phyloP scores from a whole-genome alignment of 2,329 filamentous ascomycete species.

The Ilyonectria mors-panacis region DNA sequence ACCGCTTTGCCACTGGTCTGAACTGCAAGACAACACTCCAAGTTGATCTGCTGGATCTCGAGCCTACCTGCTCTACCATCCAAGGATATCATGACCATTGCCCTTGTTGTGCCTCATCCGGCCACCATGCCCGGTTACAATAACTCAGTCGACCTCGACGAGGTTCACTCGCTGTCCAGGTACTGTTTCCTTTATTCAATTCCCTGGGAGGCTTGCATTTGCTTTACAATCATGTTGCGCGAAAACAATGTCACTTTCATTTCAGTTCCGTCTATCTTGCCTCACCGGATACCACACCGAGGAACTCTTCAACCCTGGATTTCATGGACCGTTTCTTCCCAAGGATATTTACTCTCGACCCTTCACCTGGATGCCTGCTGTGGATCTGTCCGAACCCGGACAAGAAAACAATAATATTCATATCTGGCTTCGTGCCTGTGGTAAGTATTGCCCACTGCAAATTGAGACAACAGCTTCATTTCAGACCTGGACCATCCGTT shows the following conservation, averaged over 20 bases:
- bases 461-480: constrained; percentile 40
- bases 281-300: constrained; percentile 36
- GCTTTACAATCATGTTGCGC: constrained; percentile 50
- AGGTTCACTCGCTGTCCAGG: constrained; percentile 74
- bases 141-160: constrained; percentile 68
- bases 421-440: constrained; percentile 41
- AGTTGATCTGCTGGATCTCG: constrained; percentile 50
- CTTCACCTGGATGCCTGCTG: constrained; percentile 25
- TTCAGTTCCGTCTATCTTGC: constrained; percentile 46
- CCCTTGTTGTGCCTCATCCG: constrained; percentile 63
- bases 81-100: constrained; percentile 65
- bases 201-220: constrained; percentile 60
- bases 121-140: constrained; percentile 69
- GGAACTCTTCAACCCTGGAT: constrained; percentile 36
- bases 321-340: constrained; percentile 26
- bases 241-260: constrained; percentile 48
- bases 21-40: constrained; percentile 47
- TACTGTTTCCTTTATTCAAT: constrained; percentile 68
- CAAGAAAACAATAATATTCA: constrained; percentile 49
- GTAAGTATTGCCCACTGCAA: constrained; percentile 58
- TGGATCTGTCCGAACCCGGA: constrained; percentile 52
- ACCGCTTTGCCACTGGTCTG: constrained; percentile 48
- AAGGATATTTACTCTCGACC: constrained; percentile 31
- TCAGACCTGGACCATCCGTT: constrained; percentile 38
- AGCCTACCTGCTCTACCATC: constrained; percentile 50